These are phyloP conservation scores for Monilinia fructicola DNA, from an alignment of 2,329 filamentous ascomycete species.

Conservation along the genomic window DNA sequence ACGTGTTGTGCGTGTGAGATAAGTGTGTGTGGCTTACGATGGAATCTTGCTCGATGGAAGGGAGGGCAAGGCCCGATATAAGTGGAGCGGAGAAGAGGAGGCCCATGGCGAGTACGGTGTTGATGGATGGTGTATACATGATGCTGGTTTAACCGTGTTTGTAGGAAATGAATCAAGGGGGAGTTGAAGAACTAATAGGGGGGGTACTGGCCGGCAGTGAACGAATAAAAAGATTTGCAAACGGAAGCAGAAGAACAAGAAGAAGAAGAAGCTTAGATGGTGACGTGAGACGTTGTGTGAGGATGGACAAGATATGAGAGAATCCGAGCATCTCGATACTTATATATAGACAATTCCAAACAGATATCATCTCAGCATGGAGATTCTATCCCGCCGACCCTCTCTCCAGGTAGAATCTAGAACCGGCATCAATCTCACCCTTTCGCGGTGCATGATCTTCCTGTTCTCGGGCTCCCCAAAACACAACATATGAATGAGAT, in stretches of 20 bases:
- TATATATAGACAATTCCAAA: neutral
- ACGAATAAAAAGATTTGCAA: neutral
- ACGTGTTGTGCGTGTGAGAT: no score
- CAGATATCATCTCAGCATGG: neutral
- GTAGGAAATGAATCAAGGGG: slow-evolving; percentile 30
- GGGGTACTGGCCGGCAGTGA: slow-evolving; percentile 19
- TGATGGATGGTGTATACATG: slow-evolving; percentile 38
- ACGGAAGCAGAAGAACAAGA: neutral
- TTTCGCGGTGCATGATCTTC: neutral
- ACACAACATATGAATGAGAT: slow-evolving; percentile 16
- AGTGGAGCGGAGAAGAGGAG: slow-evolving; percentile 37
- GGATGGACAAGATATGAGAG: slow-evolving; percentile 14
- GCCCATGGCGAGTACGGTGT: slow-evolving; percentile 34
- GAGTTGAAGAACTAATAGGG: slow-evolving; percentile 2
- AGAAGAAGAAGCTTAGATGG: neutral
- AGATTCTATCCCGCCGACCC: neutral
- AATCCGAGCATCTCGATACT: slow-evolving; percentile 10
- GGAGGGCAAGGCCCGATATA: slow-evolving; percentile 29
- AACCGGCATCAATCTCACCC: neutral
- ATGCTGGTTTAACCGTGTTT: slow-evolving; percentile 27
- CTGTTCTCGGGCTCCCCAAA: neutral
- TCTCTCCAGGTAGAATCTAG: neutral
- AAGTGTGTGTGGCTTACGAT: slow-evolving; percentile 22
- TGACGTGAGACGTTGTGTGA: slow-evolving; percentile 10
- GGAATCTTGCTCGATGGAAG: slow-evolving; percentile 28